Evolutionary conservation across 2,329 filamentous ascomycete genomes (phyloP).

Genomic region (Penicillium griseofulvum): DNA sequence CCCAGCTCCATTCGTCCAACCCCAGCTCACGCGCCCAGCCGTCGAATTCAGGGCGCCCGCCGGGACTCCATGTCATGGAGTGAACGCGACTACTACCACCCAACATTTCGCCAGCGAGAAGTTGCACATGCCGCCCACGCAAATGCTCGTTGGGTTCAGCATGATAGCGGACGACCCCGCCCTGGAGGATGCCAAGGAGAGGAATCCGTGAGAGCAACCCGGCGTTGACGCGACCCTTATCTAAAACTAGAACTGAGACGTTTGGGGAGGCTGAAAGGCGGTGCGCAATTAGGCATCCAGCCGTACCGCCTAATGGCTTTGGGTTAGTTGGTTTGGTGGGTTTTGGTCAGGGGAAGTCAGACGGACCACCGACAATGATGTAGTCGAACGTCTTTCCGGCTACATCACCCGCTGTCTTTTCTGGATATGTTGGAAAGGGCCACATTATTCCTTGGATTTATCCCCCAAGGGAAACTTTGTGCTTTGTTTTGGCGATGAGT

Average conservation of each 20-base stretch:
- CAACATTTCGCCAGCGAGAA: neutral
- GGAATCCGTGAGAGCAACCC: neutral
- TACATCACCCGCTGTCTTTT: neutral
- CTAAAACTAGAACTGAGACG: neutral
- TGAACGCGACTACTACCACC: neutral
- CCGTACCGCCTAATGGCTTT: neutral
- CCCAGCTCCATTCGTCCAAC: neutral
- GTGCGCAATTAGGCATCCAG: neutral
- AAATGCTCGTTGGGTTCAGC: neutral
- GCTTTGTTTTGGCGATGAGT: neutral
- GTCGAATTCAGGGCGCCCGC: neutral
- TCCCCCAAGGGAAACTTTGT: too few relatives aligned
- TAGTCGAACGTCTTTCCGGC: neutral
- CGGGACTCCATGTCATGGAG: constrained; percentile 2
- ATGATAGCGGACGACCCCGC: neutral
- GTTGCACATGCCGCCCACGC: constrained; percentile 2
- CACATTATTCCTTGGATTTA: neutral
- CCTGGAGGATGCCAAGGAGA: neutral
- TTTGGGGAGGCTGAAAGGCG: neutral
- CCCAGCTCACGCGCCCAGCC: constrained; percentile 2
- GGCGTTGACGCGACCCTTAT: neutral
- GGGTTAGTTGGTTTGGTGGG: neutral
- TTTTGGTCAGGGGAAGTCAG: neutral
- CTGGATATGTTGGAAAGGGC: neutral
- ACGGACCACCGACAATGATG: constrained; percentile 1